phyloP scores from a whole-genome alignment of 2,329 filamentous ascomycete species.

The Verruconis gallopava region DNA sequence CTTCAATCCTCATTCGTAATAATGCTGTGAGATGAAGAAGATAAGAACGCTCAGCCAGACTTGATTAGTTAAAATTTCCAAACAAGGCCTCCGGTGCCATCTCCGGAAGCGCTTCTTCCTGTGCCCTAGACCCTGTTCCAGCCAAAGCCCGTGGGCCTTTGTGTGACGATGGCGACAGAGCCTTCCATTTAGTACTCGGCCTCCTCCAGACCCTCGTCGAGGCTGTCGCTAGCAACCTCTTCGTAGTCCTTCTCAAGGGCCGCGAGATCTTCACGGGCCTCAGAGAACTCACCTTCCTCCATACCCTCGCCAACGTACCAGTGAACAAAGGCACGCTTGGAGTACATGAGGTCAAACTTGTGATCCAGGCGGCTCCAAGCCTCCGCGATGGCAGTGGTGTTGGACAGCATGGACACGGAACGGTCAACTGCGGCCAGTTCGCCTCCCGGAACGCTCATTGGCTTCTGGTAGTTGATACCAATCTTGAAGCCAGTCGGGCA shows the following conservation, averaged over 20 bases:
- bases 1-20: too few species aligned
- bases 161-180: too few species aligned
- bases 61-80: too few species aligned
- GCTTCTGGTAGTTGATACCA: conserved; percentile 44
- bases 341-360: conserved; percentile 71
- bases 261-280: conserved; percentile 74
- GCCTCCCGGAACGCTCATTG: conserved; percentile 45
- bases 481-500: conserved; percentile 66
- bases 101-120: too few species aligned
- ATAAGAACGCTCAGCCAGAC: too few species aligned
- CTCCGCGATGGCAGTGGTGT: conserved; percentile 62
- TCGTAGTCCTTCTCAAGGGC: conserved; percentile 80
- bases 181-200: conserved; percentile 29
- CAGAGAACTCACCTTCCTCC: conserved; percentile 84
- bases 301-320: conserved; percentile 83
- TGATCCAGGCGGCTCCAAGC: conserved; percentile 60
- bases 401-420: conserved; percentile 58
- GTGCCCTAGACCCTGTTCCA: too few species aligned
- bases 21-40: too few species aligned
- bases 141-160: too few species aligned
- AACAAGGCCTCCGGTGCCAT: too few species aligned
- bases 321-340: conserved; percentile 63
- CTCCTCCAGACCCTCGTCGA: conserved; percentile 48
- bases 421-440: conserved; percentile 50
- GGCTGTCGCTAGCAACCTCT: conserved; percentile 60